These are phyloP conservation scores for Ogataea naganishii DNA, from an alignment of 805 yeast genomes.

Conservation along the genomic window DNA sequence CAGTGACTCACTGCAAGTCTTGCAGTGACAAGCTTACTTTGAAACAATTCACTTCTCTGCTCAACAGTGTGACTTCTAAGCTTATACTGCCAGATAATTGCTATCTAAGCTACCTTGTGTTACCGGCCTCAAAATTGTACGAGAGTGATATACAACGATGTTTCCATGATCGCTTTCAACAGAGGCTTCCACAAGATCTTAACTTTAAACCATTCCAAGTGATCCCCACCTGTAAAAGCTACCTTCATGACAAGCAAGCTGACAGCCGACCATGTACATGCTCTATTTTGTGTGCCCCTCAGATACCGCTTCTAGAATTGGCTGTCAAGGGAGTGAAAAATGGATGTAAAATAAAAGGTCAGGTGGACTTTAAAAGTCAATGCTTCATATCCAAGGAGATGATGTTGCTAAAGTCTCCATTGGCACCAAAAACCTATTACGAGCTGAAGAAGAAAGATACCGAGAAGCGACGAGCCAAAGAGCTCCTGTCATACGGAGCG, in stretches of 20 bases:
- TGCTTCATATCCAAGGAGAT: constrained; percentile 9
- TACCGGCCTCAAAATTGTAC: constrained; percentile 28
- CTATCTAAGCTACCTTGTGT: constrained; percentile 39
- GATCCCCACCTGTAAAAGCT: constrained; percentile 7
- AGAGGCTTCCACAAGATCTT: constrained; percentile 1
- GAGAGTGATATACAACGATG: constrained; percentile 30
- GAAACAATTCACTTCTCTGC: constrained; percentile 49
- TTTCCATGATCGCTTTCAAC: constrained; percentile 21
- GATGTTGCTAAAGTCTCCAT: constrained; percentile 12
- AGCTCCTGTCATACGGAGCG: too few species aligned
- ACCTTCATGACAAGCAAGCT: constrained; percentile 5
- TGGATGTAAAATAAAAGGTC: constrained; percentile 41
- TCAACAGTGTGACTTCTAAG: constrained; percentile 34
- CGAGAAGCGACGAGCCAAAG: constrained; percentile 1
- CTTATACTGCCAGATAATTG: constrained; percentile 25
- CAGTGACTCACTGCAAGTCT: constrained; percentile 65
- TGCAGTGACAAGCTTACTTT: constrained; percentile 80
- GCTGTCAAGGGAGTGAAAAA: constrained; percentile 53
- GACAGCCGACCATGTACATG: constrained; percentile 14
- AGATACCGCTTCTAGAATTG: constrained; percentile 21
- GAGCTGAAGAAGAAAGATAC: too few species aligned
- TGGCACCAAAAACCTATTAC: too few species aligned
- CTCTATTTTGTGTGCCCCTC: constrained; percentile 21
- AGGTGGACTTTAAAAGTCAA: constrained; percentile 32
- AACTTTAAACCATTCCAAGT: constrained; percentile 6